Evolutionary conservation across 2,329 filamentous ascomycete species (phyloP).

Genomic region (Tolypocladium tropicale): DNA sequence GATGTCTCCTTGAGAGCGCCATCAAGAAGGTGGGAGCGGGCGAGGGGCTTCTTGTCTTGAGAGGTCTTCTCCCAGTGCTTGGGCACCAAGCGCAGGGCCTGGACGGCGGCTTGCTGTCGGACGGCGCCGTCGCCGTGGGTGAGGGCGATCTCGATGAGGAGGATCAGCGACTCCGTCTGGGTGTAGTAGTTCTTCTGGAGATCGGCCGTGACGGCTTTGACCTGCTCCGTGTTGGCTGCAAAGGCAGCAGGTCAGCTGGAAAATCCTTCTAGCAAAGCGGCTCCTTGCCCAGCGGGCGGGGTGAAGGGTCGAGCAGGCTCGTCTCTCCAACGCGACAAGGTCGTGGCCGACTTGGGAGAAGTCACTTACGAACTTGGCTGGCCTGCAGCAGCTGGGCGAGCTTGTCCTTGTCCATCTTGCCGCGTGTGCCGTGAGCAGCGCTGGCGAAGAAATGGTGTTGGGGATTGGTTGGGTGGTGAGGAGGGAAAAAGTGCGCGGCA

Average conservation of each 20-base stretch:
- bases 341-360: background rate
- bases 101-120: slow-evolving; percentile 84
- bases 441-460: background rate
- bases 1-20: slow-evolving; percentile 72
- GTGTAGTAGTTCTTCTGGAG: slow-evolving; percentile 92
- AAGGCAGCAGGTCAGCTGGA: slow-evolving; percentile 2
- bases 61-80: slow-evolving; percentile 78
- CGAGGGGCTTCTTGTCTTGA: slow-evolving; percentile 65
- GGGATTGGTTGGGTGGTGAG: background rate
- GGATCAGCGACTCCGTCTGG: slow-evolving; percentile 70
- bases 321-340: background rate
- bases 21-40: slow-evolving; percentile 75
- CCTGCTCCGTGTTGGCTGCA: slow-evolving; percentile 74
- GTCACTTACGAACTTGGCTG: slow-evolving; percentile 69
- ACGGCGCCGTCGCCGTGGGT: slow-evolving; percentile 63
- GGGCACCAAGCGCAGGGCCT: slow-evolving; percentile 69
- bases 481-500: background rate
- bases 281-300: background rate
- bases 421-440: slow-evolving; percentile 3
- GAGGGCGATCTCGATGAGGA: slow-evolving; percentile 80
- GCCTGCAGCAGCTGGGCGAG: slow-evolving; percentile 81
- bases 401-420: slow-evolving; percentile 47
- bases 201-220: slow-evolving; percentile 82
- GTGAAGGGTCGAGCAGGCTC: background rate
- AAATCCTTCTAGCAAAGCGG: background rate